Evolutionary conservation across 1,284 basidiomycete species (phyloP).

Genomic region (Irpex sp.): DNA sequence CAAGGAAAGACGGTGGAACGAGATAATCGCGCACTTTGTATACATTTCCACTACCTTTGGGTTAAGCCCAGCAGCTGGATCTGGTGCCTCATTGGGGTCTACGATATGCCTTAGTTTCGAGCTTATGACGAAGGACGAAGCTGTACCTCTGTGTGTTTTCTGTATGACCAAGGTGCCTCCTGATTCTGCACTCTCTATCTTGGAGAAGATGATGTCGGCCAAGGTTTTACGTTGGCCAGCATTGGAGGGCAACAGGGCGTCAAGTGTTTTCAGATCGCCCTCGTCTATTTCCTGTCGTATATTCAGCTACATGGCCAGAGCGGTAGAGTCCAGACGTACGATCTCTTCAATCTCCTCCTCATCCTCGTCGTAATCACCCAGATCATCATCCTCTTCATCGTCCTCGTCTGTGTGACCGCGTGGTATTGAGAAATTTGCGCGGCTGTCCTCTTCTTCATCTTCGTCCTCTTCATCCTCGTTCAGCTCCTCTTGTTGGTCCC

Average conservation of each 20-base stretch:
- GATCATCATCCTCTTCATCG: conserved; percentile 41
- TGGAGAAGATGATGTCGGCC: conserved; percentile 95
- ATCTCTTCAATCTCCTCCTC: conserved; percentile 53
- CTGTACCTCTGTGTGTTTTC: conserved; percentile 54
- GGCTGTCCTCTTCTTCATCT: conserved; percentile 39
- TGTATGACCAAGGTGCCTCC: conserved; percentile 49
- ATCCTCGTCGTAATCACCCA: conserved; percentile 46
- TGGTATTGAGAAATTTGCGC: conserved; percentile 28
- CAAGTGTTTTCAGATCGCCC: conserved; percentile 80
- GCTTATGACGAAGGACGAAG: background rate
- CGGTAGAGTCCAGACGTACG: conserved; percentile 36
- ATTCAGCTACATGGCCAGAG: conserved; percentile 6
- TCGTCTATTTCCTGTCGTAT: conserved; percentile 80
- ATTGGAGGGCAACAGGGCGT: conserved; percentile 73
- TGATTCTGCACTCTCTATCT: conserved; percentile 66
- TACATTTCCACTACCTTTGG: conserved; percentile 97
- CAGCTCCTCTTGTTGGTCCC: conserved; percentile 91
- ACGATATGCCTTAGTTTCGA: background rate
- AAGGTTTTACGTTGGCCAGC: conserved; percentile 78
- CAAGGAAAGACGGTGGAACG: background rate
- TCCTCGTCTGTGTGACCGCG: conserved; percentile 27
- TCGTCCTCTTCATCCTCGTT: conserved; percentile 53
- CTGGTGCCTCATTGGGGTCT: conserved; percentile 65
- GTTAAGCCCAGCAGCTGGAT: conserved; percentile 91
- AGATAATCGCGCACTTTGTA: conserved; percentile 64